Percentiles rank a stretch among this genome's conserved stretches.
These are phyloP conservation scores for Kalmusia sp. DNA, from an alignment of 2,329 filamentous ascomycete genomes.

Conservation along the genomic window DNA sequence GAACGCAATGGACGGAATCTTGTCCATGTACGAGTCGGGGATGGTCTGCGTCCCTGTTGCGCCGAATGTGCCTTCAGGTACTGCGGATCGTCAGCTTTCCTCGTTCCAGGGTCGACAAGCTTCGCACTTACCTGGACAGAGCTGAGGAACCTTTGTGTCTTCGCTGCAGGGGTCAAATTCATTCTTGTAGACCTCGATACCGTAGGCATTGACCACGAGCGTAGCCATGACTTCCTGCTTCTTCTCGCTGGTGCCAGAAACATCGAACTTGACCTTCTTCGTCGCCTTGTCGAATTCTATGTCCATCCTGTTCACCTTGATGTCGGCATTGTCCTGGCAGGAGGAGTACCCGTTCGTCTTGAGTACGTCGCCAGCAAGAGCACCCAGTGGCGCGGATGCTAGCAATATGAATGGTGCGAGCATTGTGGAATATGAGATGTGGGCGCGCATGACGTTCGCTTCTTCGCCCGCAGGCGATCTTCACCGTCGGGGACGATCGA, in stretches of 20 bases:
- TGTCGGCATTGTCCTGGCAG: constrained; percentile 66
- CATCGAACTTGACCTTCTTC: constrained; percentile 79
- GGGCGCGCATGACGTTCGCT: constrained; percentile 38
- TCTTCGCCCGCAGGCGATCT: constrained; percentile 40
- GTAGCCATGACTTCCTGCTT: constrained; percentile 81
- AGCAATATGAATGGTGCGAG: constrained; percentile 47
- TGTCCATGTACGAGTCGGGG: constrained; percentile 70
- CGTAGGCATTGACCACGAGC: constrained; percentile 83
- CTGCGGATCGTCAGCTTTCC: constrained; percentile 50
- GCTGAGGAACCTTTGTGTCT: constrained; percentile 69
- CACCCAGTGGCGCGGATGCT: constrained; percentile 52
- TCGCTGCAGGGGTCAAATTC: constrained; percentile 82
- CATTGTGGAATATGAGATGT: constrained; percentile 46
- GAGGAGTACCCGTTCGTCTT: constrained; percentile 81
- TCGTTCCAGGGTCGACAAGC: constrained; percentile 9
- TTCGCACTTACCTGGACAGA: constrained; percentile 77
- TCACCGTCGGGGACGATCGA: constrained; percentile 8
- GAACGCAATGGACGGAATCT: constrained; percentile 91
- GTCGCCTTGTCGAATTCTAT: constrained; percentile 80
- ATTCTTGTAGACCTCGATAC: constrained; percentile 78
- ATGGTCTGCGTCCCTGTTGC: constrained; percentile 77
- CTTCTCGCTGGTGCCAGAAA: constrained; percentile 76
- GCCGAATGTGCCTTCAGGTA: constrained; percentile 76
- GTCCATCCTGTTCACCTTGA: constrained; percentile 76
- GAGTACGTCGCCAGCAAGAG: constrained; percentile 73